phyloP scores from a whole-genome alignment of 1,284 basidiomycete genomes.

The Fomitopsis betulina region DNA sequence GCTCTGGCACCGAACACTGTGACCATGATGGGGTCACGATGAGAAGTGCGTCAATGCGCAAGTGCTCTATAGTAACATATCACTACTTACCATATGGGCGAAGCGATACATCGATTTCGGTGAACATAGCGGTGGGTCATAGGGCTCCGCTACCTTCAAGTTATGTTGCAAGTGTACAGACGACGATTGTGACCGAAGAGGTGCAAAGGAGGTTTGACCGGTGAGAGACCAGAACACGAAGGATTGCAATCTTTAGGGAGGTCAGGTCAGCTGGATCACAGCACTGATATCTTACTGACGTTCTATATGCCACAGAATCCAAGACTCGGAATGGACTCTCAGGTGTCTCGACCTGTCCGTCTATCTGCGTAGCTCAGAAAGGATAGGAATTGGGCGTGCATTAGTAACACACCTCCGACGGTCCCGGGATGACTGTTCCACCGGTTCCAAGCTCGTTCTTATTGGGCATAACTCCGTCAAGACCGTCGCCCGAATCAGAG shows the following conservation, averaged over 20 bases:
- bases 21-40: background rate
- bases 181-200: background rate
- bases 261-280: background rate
- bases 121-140: background rate
- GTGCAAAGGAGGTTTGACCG: background rate
- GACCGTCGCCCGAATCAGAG: background rate
- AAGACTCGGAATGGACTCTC: background rate
- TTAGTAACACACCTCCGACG: too few relatives aligned
- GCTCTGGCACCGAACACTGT: background rate
- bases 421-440: too few relatives aligned
- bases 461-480: too few relatives aligned
- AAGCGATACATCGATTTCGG: background rate
- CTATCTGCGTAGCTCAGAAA: background rate
- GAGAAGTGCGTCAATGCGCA: too few relatives aligned
- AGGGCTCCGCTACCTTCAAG: background rate
- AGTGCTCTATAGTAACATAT: too few relatives aligned
- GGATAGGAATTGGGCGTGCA: background rate
- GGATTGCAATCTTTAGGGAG: background rate
- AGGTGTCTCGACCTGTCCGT: background rate
- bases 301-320: slow-evolving; percentile 50
- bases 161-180: background rate
- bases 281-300: background rate
- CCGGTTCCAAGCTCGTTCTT: too few relatives aligned
- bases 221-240: background rate
- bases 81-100: background rate